Evolutionary conservation across 1,284 basidiomycete genomes (phyloP), one percentile per base, ranked within the genome.

Genomic region (Pterulicium gracile): DNA sequence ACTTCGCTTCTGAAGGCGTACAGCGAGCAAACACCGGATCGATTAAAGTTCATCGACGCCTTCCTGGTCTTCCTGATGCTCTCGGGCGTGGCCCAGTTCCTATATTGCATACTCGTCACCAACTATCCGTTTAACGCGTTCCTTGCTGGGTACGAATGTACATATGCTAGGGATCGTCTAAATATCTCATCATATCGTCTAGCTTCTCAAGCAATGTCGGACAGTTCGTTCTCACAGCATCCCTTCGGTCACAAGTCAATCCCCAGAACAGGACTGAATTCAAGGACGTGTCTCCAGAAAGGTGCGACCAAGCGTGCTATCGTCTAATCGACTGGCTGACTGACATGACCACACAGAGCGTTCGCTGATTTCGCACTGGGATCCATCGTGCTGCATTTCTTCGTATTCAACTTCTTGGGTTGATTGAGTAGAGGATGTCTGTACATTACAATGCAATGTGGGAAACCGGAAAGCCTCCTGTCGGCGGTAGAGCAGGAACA

Each of bases 101-200:
- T 78, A 14, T 98, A 98, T 69, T 92, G 95, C 64, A 64, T 96
- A 24, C 72, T 92, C 52, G 73, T 98, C 53, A 92, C 93, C 48
- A 88, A 86, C 67, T 98, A 85, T 64, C 95, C 95, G 13, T 98
- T 96, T 75, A 97, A 98, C 58, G 91, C 94, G 24, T 99, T 98
- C 67, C 67, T 97, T 50, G 85, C 92, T 55, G 92, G 93, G 93
- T 98, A 66, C 55, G 87, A 56, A 17, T 32, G 93, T 98, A 66
- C 55, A 87, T 57, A 17, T 32, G 34, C 22, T 19, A 39, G n/a
- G 17, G 44, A 19, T 23, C 3, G 27, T 20, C 1, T 18, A 3
- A 10, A 17, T 46, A 5, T 42, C 40, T 52, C 24, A 23, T 42
- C 18, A 34, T 42, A n/a, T 27, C 10, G 17, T 15, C 14, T 55